Base-by-base conservation (phyloP, 306 rosid species). In the Dicorynia guianensis region DNA sequence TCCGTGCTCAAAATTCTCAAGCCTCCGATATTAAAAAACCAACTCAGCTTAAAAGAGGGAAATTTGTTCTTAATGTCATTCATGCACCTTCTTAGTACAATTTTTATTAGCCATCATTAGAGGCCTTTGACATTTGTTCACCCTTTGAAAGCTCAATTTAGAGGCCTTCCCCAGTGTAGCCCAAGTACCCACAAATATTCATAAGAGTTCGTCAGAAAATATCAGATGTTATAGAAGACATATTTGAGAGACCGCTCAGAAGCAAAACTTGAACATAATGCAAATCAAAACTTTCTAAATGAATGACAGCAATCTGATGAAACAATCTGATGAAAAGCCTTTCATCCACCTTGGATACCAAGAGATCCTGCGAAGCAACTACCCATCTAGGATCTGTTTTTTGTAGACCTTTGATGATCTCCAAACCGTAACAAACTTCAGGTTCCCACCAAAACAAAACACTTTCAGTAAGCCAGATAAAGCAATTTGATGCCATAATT, bases 401-500 rank as follows among this genome's bases (percentile, higher is more conserved):
- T 48, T 42, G 15, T 75, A 46, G 43, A 57, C 65, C 69, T 18
- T 49, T 11, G 65, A 58, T 65, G 62, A 69, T 73, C 68, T 50
- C 52, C 70, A 17, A 1, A 25, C 30, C 30, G 2, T 18, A 35
- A 17, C 56, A 38, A 71, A 61, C 67, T 61, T 67, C 69, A 34
- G 71, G 64, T 70, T 61, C 80, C 47, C 71, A 67, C 74, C 60
- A 42, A 38, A 52, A 48, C 57, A 70, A 14, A 63, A 13, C 15
- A 11, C 58, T 17, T 42, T 60, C 58, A 5, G 25, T 6, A 5
- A 25, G 53, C 36, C 4, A 15, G 61, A 46, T 36, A 40, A 70
- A 66, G 36, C 39, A 14, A 50, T 42, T 72, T 58, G 43, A 58
- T 9, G 57, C 57, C 79, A 67, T 69, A 75, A 62, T 49, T 60